Base-by-base conservation (phyloP, 2,329 filamentous ascomycete species). In the Thelonectria discophora region DNA sequence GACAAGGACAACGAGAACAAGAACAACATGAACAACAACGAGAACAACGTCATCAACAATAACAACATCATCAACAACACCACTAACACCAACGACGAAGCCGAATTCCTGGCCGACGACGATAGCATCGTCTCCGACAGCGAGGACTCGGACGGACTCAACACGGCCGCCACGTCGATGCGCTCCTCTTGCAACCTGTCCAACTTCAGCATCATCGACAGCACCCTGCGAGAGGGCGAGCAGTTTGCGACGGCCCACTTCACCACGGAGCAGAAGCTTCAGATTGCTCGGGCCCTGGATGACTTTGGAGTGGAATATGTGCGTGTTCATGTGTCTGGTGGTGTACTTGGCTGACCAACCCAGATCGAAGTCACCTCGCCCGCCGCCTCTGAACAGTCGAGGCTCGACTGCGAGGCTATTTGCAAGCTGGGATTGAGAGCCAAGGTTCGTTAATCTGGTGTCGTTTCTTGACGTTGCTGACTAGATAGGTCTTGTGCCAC, bases 341-440 rank as follows among this genome's bases (percentile, higher is more conserved):
- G 2, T 2, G 8, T 11, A 11, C 32, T 9, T 5, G 12, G 9
- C 62, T 69, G 17, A 69, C 43, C 34, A n/a, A 0, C 1, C 2
- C 2, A 69, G 65, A 71, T 75, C 18, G 94, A 97, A 81, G 84
- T 97, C 73, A 97, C 94, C 63, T 91, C 87, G 64, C 94, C 94
- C 40, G 93, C 90, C 68, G 91, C 93, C 55, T 94, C 90, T 13
- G 90, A 93, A 81, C 92, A 97, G 81, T 97, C 93, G 58, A 88
- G 90, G 77, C 79, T 82, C 73, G 94, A 97, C 80, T 97, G 93
- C 78, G 90, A 95, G 80, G 89, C 90, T 59, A 97, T 97, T 74
- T 96, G 92, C 90, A 93, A 94, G 85, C 90, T 98, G 55, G 93
- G 93, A 66, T 86, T 97, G 77, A 94, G 93, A 89, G 86, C 87